phyloP scores from a whole-genome alignment of 768 basidiomycete genomes.

The Filobasidium wieringae region DNA sequence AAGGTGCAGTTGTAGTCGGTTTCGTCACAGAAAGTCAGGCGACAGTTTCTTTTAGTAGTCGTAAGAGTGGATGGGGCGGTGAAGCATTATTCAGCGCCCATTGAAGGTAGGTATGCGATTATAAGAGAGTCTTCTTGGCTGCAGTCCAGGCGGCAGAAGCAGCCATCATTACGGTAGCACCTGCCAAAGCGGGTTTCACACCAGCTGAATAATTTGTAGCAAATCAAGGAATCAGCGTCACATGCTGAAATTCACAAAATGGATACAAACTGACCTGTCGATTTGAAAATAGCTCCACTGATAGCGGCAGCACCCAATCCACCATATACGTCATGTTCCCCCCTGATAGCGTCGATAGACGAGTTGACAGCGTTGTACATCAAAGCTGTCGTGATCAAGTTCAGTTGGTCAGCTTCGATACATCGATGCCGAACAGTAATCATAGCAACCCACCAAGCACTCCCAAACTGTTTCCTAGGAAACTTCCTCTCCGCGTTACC shows the following conservation, averaged over 20 bases:
- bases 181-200: slow-evolving; percentile 73
- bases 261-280: slow-evolving; percentile 58
- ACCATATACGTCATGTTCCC: slow-evolving; percentile 80
- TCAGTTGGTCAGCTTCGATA: not conserved
- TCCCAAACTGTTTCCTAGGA: slow-evolving; percentile 96
- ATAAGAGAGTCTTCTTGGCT: slow-evolving; percentile 67
- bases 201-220: slow-evolving; percentile 63
- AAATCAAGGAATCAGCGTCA: not conserved
- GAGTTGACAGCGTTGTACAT: slow-evolving; percentile 96
- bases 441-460: slow-evolving; percentile 65
- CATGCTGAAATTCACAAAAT: slow-evolving; percentile 17
- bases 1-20: too few relatives aligned
- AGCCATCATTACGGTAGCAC: slow-evolving; percentile 78
- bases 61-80: too few relatives aligned
- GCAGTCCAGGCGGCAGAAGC: slow-evolving; percentile 88
- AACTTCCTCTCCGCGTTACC: slow-evolving; percentile 89
- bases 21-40: too few relatives aligned
- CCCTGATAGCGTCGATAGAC: slow-evolving; percentile 73
- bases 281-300: slow-evolving; percentile 84
- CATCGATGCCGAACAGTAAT: not conserved
- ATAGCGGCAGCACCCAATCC: slow-evolving; percentile 84
- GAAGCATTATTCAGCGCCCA: too few relatives aligned
- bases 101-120: too few relatives aligned
- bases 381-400: slow-evolving; percentile 51
- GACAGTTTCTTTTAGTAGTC: too few relatives aligned